Evolutionary conservation across 2,329 filamentous ascomycete genomes (phyloP), one percentile per base, ranked within the genome.

Genomic region (Teratosphaeria nubilosa): DNA sequence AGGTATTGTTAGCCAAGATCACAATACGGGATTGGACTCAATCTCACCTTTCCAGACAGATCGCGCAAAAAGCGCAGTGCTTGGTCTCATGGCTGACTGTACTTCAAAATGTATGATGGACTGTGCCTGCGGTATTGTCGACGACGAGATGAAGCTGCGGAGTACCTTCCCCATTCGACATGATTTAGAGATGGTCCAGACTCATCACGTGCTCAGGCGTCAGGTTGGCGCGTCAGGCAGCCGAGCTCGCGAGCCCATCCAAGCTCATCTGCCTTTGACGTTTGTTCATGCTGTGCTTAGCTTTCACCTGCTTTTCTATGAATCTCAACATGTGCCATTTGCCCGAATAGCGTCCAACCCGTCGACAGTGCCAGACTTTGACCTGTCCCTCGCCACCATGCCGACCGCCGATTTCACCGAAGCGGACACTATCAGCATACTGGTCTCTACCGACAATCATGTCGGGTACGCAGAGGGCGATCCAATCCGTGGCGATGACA

Each of bases 381-480:
- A 4, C 20, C 27, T 52, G 55, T 41, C 14, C 24, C 41, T 37
- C 53, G 45, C 51, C 50, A 53, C 51, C 13, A 27, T 31, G 51
- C 51, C 51, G 24, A 16, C 24, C 22, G 51, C 16, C 9, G 25
- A 27, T 7, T 57, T 51, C 16, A 52, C 63, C 80, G 81, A 77
- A 56, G 74, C 88, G 66, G 90, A 99, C 76, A 95, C 90, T 0
- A 96, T 99, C 69, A 90, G 90, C 64, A 94, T 99, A 64, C 85
- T 99, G 41, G 82, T 99, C 60, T 87, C 94, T 45, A 97, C 92
- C 16, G 94, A 99, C 73, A 97, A 95, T 66, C 94, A 99, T 87
- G 94, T 99, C 60, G 94, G 94, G 56, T 97, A 91, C 74, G 89
- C 90, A 70, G 94, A 99, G 75, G 86, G 91, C 67, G 91, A 99